Evolutionary conservation across 2,329 filamentous ascomycete species (phyloP).

Genomic region (Thelonectria olida): DNA sequence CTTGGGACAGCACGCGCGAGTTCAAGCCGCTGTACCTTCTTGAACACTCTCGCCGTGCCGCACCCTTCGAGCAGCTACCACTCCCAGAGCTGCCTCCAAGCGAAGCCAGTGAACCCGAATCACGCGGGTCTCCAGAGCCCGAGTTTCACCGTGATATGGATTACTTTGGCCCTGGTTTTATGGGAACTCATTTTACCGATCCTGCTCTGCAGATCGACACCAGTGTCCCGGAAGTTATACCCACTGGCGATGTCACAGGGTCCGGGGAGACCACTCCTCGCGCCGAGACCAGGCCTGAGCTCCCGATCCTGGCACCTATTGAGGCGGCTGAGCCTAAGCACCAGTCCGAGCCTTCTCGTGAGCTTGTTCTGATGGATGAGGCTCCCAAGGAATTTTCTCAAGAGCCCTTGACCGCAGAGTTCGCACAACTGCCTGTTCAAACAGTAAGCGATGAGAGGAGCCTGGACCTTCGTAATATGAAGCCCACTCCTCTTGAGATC

Average conservation of each 20-base stretch:
- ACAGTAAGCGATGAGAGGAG: conserved; percentile 54
- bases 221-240: conserved; percentile 39
- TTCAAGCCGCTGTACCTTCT: conserved; percentile 86
- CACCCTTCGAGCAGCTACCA: conserved; percentile 46
- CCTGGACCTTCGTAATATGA: conserved; percentile 52
- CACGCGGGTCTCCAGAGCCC: conserved; percentile 46
- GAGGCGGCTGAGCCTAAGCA: conserved; percentile 6
- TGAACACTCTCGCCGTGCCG: conserved; percentile 63
- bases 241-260: conserved; percentile 59
- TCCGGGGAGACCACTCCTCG: conserved; percentile 77
- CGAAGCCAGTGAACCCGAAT: conserved; percentile 53
- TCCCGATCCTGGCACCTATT: conserved; percentile 28
- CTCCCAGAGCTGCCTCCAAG: conserved; percentile 62
- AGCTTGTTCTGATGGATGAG: neutral
- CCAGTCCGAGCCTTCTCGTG: conserved; percentile 5
- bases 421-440: conserved; percentile 52
- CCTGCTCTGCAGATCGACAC: conserved; percentile 54
- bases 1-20: conserved; percentile 73
- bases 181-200: conserved; percentile 28
- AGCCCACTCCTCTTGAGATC: conserved; percentile 46
- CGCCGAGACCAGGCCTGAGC: conserved; percentile 54
- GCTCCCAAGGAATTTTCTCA: neutral
- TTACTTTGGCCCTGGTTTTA: conserved; percentile 37
- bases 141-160: conserved; percentile 38
- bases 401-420: conserved; percentile 28